These are phyloP conservation scores for Botrytis squamosa DNA, from an alignment of 2,329 filamentous ascomycete species.

Conservation along the genomic window DNA sequence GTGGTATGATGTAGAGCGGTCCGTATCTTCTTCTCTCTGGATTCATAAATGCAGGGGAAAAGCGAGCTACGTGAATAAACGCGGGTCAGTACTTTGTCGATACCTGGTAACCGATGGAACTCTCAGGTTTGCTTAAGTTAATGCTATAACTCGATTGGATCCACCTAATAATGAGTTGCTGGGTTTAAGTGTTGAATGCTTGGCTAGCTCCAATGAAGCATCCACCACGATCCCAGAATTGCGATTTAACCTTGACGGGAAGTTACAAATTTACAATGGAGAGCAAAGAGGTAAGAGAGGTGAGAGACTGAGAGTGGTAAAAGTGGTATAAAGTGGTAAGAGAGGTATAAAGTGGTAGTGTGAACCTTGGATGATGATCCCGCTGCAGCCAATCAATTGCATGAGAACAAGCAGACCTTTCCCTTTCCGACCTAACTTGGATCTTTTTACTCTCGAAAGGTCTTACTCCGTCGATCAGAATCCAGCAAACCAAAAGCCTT, in stretches of 20 bases:
- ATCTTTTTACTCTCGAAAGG: neutral
- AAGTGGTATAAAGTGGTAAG: neutral
- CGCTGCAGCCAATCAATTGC: neutral
- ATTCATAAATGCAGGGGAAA: conserved; percentile 4
- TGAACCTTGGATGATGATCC: neutral
- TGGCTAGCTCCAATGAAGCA: neutral
- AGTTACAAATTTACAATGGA: conserved; percentile 1
- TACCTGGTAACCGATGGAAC: neutral
- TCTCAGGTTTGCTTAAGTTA: neutral
- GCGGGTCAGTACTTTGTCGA: neutral
- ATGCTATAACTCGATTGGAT: neutral
- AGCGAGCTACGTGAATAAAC: conserved; percentile 14
- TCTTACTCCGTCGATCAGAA: neutral
- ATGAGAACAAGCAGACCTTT: neutral
- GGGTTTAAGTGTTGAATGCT: neutral
- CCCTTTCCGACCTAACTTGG: neutral
- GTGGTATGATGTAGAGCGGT: neutral
- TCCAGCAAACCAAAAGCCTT: conserved; percentile 4
- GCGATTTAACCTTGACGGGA: conserved; percentile 6
- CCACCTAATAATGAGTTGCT: neutral
- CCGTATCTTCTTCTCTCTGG: neutral
- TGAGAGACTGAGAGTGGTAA: neutral
- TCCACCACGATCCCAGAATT: neutral
- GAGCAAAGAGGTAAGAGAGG: neutral
- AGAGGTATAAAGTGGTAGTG: neutral